Base-by-base conservation (phyloP, 2,329 filamentous ascomycete species). In the Claviceps maximensis region DNA sequence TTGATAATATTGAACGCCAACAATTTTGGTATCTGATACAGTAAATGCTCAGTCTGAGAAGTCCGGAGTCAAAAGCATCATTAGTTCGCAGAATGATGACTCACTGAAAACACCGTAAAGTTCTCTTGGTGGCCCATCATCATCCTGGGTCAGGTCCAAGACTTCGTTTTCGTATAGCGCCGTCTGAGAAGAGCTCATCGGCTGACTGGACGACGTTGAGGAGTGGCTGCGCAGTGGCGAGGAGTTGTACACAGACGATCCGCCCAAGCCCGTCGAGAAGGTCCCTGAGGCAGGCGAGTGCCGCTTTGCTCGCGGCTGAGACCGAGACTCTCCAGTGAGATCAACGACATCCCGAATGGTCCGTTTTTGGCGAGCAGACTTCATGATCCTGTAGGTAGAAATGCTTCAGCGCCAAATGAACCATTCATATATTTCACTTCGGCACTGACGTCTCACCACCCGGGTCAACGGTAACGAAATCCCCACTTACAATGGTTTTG, bases 1-100 rank as follows among this genome's bases (percentile, higher is more conserved):
- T 52, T 66, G 67, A 63, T 88, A 87, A 62, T 79, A 86, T 46
- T 70, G 75, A 60, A 62, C 77, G 7, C 75, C 75, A 2, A 78
- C 75, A 55, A 77, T 71, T 58, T 77, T 77, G 41, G 64, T 68
- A 49, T 71, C 73, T 74, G 47, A 46, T 23, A 6, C 19, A 41
- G 36, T 12, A 17, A 49, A 36, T 13, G 27, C 31, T 21, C 25
- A 7, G 17, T 48, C 49, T 7, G 13, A 44, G 25, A 8, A 15
- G 23, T 42, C 36, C 15, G 17, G 13, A 50, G 21, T 21, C 13
- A 19, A 21, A 27, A 19, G 2, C 6, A 5, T 21, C 12, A 17
- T 21, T 15, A 7, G 17, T 29, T 41, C 12, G 23, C 12, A 42
- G 13, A 13, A 23, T 4, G 10, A 7, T 3, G 38, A 60, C 69